phyloP scores from a whole-genome alignment of 192 early-diverging fungal species.

The Coemansia sp. region DNA sequence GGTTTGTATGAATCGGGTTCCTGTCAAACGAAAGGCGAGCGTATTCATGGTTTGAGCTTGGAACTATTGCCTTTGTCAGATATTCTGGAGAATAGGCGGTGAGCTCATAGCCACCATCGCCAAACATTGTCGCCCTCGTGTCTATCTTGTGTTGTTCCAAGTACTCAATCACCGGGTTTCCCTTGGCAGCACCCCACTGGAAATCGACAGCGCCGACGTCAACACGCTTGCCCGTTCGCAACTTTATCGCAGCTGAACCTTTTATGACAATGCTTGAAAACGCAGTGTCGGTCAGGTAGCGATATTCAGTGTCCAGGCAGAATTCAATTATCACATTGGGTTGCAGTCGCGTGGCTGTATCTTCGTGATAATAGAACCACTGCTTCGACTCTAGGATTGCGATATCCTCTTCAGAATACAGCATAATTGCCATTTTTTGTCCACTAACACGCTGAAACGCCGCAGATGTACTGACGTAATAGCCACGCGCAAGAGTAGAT shows the following conservation, averaged over 20 bases:
- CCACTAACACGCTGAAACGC: constrained; percentile 74
- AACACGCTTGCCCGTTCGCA: constrained; percentile 59
- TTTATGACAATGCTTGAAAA: constrained; percentile 72
- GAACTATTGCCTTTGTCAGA: constrained; percentile 39
- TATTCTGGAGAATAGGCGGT: constrained; percentile 9
- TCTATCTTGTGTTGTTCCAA: constrained; percentile 68
- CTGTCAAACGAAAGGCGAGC: constrained; percentile 77
- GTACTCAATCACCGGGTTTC: constrained; percentile 84
- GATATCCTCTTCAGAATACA: constrained; percentile 72
- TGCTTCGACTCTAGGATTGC: constrained; percentile 79
- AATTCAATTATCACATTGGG: constrained; percentile 69
- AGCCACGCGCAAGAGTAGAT: background rate
- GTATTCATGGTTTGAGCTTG: constrained; percentile 77
- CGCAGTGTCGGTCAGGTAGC: constrained; percentile 57
- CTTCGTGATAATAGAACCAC: constrained; percentile 65
- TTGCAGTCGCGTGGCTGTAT: constrained; percentile 31
- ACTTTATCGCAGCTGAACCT: constrained; percentile 59
- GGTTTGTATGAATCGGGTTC: constrained; percentile 94
- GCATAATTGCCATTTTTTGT: constrained; percentile 64
- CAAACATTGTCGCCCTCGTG: constrained; percentile 73
- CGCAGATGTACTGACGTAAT: constrained; percentile 61
- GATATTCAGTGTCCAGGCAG: constrained; percentile 68
- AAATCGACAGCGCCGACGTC: constrained; percentile 78
- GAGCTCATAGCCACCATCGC: constrained; percentile 63
- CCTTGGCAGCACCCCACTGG: constrained; percentile 62